A percentile compares a stretch with the other conserved stretches of the same genome.
Evolutionary conservation across 2,329 filamentous ascomycete species (phyloP).

Genomic region (Monilinia polystroma): DNA sequence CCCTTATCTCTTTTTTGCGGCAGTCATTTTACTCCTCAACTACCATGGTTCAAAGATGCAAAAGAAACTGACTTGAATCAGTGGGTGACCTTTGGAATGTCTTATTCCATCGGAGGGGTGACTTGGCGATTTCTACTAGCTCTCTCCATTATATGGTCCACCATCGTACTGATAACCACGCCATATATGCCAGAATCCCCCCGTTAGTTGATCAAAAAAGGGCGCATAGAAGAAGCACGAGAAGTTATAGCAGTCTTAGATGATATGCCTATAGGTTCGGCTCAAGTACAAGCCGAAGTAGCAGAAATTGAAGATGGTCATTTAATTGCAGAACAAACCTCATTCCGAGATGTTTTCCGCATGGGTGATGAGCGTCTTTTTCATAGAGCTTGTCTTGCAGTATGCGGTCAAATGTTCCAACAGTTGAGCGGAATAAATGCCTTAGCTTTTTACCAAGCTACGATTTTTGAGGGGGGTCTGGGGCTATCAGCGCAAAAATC

Average conservation of each 20-base stretch:
- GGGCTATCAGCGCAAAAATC: slow-evolving; percentile 49
- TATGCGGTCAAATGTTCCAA: slow-evolving; percentile 52
- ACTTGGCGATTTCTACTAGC: slow-evolving; percentile 62
- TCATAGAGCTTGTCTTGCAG: slow-evolving; percentile 53
- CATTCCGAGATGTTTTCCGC: slow-evolving; percentile 48
- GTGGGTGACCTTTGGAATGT: slow-evolving; percentile 59
- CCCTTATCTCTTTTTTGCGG: slow-evolving; percentile 5
- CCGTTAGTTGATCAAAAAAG: slow-evolving; percentile 48
- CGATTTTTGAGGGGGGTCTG: slow-evolving; percentile 51
- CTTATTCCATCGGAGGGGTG: slow-evolving; percentile 51
- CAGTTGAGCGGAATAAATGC: slow-evolving; percentile 49
- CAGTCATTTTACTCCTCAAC: not conserved
- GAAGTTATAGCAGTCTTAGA: slow-evolving; percentile 46
- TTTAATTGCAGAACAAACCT: slow-evolving; percentile 49
- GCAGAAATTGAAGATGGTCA: slow-evolving; percentile 59
- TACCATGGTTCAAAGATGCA: slow-evolving; percentile 8
- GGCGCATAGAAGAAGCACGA: slow-evolving; percentile 46
- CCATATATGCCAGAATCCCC: slow-evolving; percentile 54
- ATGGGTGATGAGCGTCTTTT: slow-evolving; percentile 53
- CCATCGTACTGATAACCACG: slow-evolving; percentile 56
- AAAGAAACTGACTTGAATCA: slow-evolving; percentile 40
- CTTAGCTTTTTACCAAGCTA: slow-evolving; percentile 49
- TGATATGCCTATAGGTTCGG: slow-evolving; percentile 47
- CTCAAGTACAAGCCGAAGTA: slow-evolving; percentile 55
- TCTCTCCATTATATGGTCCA: slow-evolving; percentile 57